Evolutionary conservation across 1,284 basidiomycete genomes (phyloP).

Genomic region (Rhizopogon parksii): DNA sequence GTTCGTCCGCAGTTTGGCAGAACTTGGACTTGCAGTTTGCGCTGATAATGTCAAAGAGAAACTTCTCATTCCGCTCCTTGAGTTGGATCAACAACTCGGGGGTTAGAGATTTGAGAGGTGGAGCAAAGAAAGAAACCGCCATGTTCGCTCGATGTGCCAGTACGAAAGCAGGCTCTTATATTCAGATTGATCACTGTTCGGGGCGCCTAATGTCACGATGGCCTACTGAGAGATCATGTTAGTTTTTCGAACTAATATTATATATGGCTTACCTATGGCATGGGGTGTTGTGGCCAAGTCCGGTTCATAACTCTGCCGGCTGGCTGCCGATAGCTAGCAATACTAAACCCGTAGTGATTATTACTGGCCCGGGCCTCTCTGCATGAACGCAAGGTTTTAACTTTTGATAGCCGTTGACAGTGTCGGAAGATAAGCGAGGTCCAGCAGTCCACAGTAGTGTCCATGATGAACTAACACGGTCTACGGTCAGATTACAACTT

Average conservation of each 20-base stretch:
- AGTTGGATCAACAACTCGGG: slow-evolving; percentile 14
- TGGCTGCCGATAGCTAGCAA: too few species aligned
- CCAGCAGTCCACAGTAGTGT: neutral
- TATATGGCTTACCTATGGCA: too few species aligned
- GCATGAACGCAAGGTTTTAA: too few species aligned
- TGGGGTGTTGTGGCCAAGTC: too few species aligned
- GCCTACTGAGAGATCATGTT: too few species aligned
- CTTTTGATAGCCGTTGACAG: neutral
- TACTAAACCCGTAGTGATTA: too few species aligned
- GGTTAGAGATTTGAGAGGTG: slow-evolving; percentile 12
- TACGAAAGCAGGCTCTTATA: too few species aligned
- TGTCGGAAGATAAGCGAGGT: neutral
- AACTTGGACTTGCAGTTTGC: neutral
- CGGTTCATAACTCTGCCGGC: too few species aligned
- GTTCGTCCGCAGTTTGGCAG: neutral
- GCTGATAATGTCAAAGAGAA: neutral
- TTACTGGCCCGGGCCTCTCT: too few species aligned
- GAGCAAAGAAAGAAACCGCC: slow-evolving; percentile 5
- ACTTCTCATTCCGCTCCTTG: slow-evolving; percentile 9
- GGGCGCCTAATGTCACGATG: too few species aligned
- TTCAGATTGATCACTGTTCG: too few species aligned
- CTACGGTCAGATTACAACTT: slow-evolving; percentile 18
- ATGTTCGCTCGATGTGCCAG: neutral
- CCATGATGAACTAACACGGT: slow-evolving; percentile 8
- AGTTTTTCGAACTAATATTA: too few species aligned